phyloP scores from a whole-genome alignment of 306 rosid genomes.

The Hylodesmum podocarpum region DNA sequence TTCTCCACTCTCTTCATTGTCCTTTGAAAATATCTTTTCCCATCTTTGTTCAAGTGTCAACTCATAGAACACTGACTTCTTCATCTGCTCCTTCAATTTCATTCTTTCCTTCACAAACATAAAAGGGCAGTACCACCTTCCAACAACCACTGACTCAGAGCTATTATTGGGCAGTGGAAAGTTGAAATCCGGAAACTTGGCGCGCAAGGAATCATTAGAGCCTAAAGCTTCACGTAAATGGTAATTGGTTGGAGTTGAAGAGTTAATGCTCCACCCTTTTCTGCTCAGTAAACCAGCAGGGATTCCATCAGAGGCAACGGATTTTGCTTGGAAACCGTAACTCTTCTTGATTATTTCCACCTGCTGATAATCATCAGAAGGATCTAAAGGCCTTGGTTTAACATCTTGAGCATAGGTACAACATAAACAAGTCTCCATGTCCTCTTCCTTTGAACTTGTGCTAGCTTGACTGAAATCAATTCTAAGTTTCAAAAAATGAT shows the following conservation, averaged over 20 bases:
- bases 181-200: slow-evolving; percentile 35
- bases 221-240: slow-evolving; percentile 48
- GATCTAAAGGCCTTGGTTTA: slow-evolving; percentile 26
- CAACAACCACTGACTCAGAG: slow-evolving; percentile 33
- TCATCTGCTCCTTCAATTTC: slow-evolving; percentile 34
- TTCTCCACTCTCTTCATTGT: not conserved
- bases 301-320: slow-evolving; percentile 42
- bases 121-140: slow-evolving; percentile 59
- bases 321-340: slow-evolving; percentile 33
- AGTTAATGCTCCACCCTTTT: slow-evolving; percentile 33
- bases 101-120: slow-evolving; percentile 45
- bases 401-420: slow-evolving; percentile 1
- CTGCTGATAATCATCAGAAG: slow-evolving; percentile 33
- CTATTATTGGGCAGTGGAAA: slow-evolving; percentile 6
- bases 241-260: slow-evolving; percentile 27
- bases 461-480: slow-evolving; percentile 42
- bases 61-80: slow-evolving; percentile 37
- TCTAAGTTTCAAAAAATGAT: not conserved
- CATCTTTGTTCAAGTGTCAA: slow-evolving; percentile 52
- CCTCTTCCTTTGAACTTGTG: slow-evolving; percentile 46
- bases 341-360: slow-evolving; percentile 25
- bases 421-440: slow-evolving; percentile 24
- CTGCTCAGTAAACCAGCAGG: slow-evolving; percentile 35
- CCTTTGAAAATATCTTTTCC: slow-evolving; percentile 38
- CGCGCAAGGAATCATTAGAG: slow-evolving; percentile 30